Base-by-base conservation (phyloP, 805 yeast species). In the Ogataea saltuana region DNA sequence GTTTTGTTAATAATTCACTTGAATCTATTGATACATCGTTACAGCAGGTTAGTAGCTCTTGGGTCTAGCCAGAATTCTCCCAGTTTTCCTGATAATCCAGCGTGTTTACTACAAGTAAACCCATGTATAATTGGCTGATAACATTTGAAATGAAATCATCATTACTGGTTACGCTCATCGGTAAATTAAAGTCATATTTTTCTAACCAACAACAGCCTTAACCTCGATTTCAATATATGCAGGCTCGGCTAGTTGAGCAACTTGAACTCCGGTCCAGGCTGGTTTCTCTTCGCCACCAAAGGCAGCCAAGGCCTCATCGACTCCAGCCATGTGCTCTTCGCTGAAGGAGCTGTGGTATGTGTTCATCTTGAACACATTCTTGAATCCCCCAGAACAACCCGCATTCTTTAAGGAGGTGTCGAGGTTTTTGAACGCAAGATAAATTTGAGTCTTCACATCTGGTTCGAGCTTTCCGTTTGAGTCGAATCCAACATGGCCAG, bases 181-280 rank as follows among this genome's bases (percentile, higher is more conserved):
- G n/a, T n/a, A n/a, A n/a, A n/a, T n/a, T n/a, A n/a, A n/a, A n/a
- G n/a, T n/a, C 20, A 32, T 19, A 13, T 11, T 16, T 12, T 12
- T 19, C 15, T 34, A 16, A 23, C 19, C 38, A 22, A 23, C 29
- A 34, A 34, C 16, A 16, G 38, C 38, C 18, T 22, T 19, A 16
- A 23, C 38, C 29, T 34, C 38, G 9, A 34, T 18, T 15, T 34
- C 38, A 23, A 34, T 19, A 15, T 20, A 18, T 12, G 22, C 29
- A 11, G 29, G 29, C 20, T 23, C 38, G 12, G 29, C 38, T 8
- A 34, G 20, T 9, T 6, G 12, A 9, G 38, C n/a, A 17, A 34
- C 13, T 16, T 34, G 38, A 16, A 34, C 29, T 23, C 38, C 38
- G 13, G 38, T 34, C 38, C 38, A 34, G 3, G 38, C 38, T 34